Conservation (phyloP, 345 rosid species). For the Trapa bicornis region DNA sequence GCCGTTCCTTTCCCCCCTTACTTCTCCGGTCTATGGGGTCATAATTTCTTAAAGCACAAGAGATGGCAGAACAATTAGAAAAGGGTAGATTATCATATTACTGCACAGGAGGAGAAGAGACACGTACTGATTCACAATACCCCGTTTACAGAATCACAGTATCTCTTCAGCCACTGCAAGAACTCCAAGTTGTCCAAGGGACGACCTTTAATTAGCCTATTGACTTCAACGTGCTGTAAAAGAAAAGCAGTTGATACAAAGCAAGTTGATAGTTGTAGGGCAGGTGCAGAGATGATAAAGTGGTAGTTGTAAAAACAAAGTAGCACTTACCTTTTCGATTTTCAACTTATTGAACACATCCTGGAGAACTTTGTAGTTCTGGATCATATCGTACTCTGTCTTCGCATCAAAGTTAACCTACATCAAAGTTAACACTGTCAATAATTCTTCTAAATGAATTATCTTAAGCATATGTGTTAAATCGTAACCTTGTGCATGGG, state of each 20-base stretch:
- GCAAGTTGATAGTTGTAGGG: background rate
- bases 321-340: slow-evolving; percentile 55
- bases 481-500: slow-evolving; percentile 86
- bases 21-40: slow-evolving; percentile 79
- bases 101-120: background rate
- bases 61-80: background rate
- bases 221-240: slow-evolving; percentile 47
- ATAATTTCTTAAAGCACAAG: slow-evolving; percentile 48
- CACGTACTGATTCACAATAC: slow-evolving; percentile 84
- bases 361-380: slow-evolving; percentile 94
- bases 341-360: slow-evolving; percentile 87
- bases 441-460: background rate
- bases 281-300: background rate
- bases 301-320: background rate
- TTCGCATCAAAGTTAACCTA: slow-evolving; percentile 94
- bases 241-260: background rate
- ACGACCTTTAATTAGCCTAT: slow-evolving; percentile 79
- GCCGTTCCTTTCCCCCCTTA: slow-evolving; percentile 62
- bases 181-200: slow-evolving; percentile 98
- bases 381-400: slow-evolving; percentile 93
- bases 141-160: slow-evolving; percentile 96
- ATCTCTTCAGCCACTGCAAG: slow-evolving; percentile 89
- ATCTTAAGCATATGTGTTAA: background rate
- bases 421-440: background rate
- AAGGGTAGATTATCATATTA: background rate